Conservation (phyloP, 768 basidiomycete species). For the Tricholoma saponaceum region DNA sequence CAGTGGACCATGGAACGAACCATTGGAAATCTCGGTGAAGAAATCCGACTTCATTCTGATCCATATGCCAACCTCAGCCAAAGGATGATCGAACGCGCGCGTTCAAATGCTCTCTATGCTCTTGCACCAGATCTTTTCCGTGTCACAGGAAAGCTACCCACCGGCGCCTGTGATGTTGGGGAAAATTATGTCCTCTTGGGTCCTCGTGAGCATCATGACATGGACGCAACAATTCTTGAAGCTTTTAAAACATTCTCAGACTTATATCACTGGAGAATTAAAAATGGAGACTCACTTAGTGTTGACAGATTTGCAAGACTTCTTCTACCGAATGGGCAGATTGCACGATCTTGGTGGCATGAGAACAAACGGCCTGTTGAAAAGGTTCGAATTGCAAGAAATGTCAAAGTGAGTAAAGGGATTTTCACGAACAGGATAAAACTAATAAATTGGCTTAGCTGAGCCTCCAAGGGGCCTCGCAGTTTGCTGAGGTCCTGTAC, state of each 20-base stretch:
- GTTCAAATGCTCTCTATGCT: slow-evolving; percentile 9
- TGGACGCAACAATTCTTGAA: not conserved
- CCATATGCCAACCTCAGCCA: slow-evolving; percentile 12
- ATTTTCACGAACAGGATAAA: not conserved
- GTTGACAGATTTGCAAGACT: not conserved
- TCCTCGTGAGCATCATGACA: not conserved
- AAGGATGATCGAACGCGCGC: not conserved
- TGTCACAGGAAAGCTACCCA: not conserved
- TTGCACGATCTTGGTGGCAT: not conserved
- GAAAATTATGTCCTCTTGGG: not conserved
- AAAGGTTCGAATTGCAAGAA: not conserved
- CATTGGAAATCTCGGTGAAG: too few species aligned
- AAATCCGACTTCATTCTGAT: slow-evolving; percentile 11
- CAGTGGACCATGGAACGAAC: slow-evolving; percentile 14
- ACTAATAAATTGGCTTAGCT: not conserved
- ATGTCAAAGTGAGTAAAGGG: not conserved
- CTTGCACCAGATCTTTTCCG: slow-evolving; percentile 6
- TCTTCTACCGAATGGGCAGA: not conserved
- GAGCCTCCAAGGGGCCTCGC: not conserved
- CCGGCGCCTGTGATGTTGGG: not conserved
- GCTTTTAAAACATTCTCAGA: not conserved
- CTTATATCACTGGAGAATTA: not conserved
- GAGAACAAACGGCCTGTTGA: not conserved
- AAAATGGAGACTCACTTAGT: not conserved
- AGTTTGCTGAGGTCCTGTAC: not conserved